Conservation (phyloP, 202 grass and related monocot species). For the Thinopyrum obtusiflorum region DNA sequence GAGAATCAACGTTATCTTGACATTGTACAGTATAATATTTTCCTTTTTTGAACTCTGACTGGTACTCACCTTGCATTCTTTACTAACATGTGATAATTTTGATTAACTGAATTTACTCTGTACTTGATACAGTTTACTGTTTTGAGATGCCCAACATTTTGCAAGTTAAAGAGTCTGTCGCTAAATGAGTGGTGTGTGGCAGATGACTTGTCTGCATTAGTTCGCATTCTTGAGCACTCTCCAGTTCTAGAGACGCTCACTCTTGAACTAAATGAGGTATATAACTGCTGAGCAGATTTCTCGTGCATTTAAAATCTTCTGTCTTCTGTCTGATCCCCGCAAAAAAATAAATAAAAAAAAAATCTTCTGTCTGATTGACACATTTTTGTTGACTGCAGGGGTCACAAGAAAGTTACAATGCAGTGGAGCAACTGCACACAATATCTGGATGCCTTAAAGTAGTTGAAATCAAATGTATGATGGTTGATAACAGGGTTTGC, state of each 20-base stretch:
- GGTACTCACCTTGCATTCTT: neutral
- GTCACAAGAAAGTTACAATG: neutral
- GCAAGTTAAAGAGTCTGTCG: neutral
- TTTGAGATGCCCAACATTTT: neutral
- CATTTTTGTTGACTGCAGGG: neutral
- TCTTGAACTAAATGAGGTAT: neutral
- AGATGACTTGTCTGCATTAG: neutral
- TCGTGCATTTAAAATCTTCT: neutral
- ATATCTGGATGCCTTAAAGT: neutral
- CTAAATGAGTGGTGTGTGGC: constrained; percentile 5
- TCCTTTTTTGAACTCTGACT: neutral
- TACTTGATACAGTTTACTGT: neutral
- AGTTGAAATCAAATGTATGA: constrained; percentile 5
- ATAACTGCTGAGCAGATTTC: neutral
- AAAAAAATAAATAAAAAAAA: no score
- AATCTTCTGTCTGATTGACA: neutral
- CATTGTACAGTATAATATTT: neutral
- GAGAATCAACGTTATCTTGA: neutral
- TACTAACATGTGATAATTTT: neutral
- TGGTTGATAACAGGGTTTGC: neutral
- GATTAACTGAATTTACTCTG: neutral
- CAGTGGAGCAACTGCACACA: neutral
- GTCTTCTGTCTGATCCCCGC: neutral
- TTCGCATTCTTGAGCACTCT: neutral
- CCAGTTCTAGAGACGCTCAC: neutral